Base-by-base conservation (phyloP, 805 yeast genomes). In the Metschnikowia colocasiae region DNA sequence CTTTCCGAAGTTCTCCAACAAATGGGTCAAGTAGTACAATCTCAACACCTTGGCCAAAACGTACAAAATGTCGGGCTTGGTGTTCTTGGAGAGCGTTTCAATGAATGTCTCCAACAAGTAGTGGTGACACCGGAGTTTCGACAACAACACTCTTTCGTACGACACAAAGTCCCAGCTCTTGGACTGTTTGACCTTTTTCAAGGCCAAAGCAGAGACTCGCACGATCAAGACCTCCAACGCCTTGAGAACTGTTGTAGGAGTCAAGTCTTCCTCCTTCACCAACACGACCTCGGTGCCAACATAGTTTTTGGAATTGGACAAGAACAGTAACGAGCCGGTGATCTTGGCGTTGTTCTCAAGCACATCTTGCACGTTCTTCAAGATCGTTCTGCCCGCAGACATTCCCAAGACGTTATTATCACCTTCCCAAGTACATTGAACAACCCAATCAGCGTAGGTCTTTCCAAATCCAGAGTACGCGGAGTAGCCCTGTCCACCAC, bases 341-440 rank as follows among this genome's bases (percentile, higher is more conserved):
- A 51, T 40, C 34, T 34, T 30, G 23, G 44, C 48, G 34, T 44
- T 40, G 32, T 48, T 50, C 27, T 59, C 51, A 27, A 67, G 43
- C 27, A 67, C 63, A 25, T 58, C 63, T 38, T 54, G 57, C 26
- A 67, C 61, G 45, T 60, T 54, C 58, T 65, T 68, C 46, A 69
- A 58, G 33, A 73, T 58, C 38, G 74, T 65, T 51, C 70, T 64
- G 58, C 77, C 76, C 45, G 66, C 69, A 44, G 68, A 61, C 60
- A 70, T 59, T 37, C 68, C 73, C 56, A 73, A 64, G 36, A 73
- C 76, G 54, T 65, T 73, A 63, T 73, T 73, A 56, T 73, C 77
- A 59, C 77, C 77, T 60, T 73, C 77, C 77, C 77, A 73, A 26
- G 77, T 73, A 60, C 75, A 69, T 60, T 71, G 75, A 35, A 73